These are phyloP conservation scores for Atkinsonella hypoxylon DNA, from an alignment of 2,329 filamentous ascomycete species.

Conservation along the genomic window DNA sequence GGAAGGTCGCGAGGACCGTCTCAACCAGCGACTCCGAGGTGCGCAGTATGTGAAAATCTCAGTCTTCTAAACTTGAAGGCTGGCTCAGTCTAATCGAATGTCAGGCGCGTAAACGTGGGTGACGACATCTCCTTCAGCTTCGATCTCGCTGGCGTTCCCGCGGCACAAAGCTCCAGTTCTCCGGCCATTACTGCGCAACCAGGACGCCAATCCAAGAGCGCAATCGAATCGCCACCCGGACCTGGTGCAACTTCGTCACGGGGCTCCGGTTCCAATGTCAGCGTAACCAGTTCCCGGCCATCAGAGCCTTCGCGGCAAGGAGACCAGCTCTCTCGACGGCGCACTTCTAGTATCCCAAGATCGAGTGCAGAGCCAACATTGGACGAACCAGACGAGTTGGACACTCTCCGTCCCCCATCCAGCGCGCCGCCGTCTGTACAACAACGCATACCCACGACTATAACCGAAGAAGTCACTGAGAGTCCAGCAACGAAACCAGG, in stretches of 20 bases:
- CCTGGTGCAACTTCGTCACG: not conserved
- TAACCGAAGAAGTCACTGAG: constrained; percentile 21
- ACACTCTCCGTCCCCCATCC: constrained; percentile 5
- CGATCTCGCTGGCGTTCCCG: constrained; percentile 31
- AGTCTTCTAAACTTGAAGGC: not conserved
- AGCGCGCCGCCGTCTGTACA: constrained; percentile 6
- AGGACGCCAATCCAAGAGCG: not conserved
- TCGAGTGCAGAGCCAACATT: not conserved
- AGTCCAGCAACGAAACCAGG: constrained; percentile 44
- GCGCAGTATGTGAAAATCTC: constrained; percentile 37
- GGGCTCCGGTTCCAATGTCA: not conserved
- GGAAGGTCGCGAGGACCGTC: constrained; percentile 46
- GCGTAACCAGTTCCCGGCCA: not conserved
- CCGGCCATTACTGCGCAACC: constrained; percentile 3
- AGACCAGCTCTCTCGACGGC: constrained; percentile 4
- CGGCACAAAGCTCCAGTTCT: constrained; percentile 9
- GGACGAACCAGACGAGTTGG: constrained; percentile 1
- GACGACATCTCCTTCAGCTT: constrained; percentile 51
- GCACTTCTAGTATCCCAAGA: constrained; percentile 3
- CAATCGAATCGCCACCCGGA: not conserved
- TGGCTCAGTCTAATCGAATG: not conserved
- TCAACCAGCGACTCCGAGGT: constrained; percentile 53
- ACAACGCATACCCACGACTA: constrained; percentile 6
- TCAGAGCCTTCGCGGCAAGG: not conserved
- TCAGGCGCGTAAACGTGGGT: constrained; percentile 42